Conservation (phyloP, 148 eudicot species). For the Fagopyrum esculentum region DNA sequence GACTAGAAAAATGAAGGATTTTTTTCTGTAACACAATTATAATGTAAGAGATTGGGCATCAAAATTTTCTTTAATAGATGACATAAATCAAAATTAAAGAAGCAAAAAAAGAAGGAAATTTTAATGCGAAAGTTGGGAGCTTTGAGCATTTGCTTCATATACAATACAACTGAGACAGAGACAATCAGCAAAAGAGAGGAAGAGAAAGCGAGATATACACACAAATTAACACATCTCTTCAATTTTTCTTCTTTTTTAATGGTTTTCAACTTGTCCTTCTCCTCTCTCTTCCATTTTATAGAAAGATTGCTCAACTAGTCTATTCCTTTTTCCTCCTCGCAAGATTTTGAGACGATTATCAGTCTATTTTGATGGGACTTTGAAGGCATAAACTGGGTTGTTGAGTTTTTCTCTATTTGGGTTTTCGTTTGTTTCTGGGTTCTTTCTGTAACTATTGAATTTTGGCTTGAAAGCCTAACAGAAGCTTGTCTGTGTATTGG, state of each 20-base stretch:
- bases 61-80: not conserved
- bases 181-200: conserved; percentile 11
- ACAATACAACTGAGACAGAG: conserved; percentile 11
- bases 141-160: conserved; percentile 10
- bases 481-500: conserved; percentile 1
- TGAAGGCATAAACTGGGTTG: conserved; percentile 3
- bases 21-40: not conserved
- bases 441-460: not conserved
- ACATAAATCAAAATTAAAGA: not conserved
- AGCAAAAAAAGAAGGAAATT: conserved; percentile 1
- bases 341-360: not conserved
- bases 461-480: not conserved
- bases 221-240: conserved; percentile 8
- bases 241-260: conserved; percentile 6
- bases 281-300: conserved; percentile 10
- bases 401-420: not conserved
- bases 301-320: conserved; percentile 9
- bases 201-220: conserved; percentile 1
- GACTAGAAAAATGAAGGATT: not conserved
- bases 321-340: not conserved
- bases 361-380: conserved; percentile 2
- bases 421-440: not conserved
- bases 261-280: conserved; percentile 12
- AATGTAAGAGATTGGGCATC: not conserved
- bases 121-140: conserved; percentile 7